Conservation (phyloP, 768 basidiomycete species). For the Sporobolomyces phaffii region DNA sequence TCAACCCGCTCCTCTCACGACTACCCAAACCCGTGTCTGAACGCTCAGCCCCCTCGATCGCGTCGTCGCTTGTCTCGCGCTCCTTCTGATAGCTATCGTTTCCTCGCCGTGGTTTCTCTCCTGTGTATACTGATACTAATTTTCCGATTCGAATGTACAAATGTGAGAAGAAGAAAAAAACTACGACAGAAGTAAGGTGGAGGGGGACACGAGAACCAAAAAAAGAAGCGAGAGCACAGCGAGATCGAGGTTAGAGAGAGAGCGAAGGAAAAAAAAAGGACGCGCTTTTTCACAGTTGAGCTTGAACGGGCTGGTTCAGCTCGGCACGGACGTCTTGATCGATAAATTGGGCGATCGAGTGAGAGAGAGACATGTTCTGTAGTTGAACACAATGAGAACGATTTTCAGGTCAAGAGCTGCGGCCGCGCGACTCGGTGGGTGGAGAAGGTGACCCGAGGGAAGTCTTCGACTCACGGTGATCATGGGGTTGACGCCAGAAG, state of each 20-base stretch:
- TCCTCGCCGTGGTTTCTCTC: too few species aligned
- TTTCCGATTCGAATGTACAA: too few species aligned
- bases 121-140: too few species aligned
- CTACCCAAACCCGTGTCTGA: too few species aligned
- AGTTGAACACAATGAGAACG: background rate
- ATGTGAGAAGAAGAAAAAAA: too few species aligned
- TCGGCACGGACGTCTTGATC: slow-evolving; percentile 16
- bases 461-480: slow-evolving; percentile 22
- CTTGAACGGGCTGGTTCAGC: background rate
- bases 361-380: slow-evolving; percentile 34
- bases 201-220: too few species aligned
- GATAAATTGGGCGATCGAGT: slow-evolving; percentile 34
- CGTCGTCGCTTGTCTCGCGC: too few species aligned
- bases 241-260: background rate
- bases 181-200: background rate
- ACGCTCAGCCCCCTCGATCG: too few species aligned
- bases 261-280: background rate
- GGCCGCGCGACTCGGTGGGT: too few species aligned
- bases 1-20: too few species aligned
- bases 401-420: background rate
- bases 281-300: slow-evolving; percentile 9
- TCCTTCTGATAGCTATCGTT: too few species aligned
- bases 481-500: slow-evolving; percentile 35
- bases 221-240: background rate
- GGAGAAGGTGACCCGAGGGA: background rate